These are phyloP conservation scores for Hypoxylon trugodes DNA, from an alignment of 495 filamentous ascomycete genomes.

Conservation along the genomic window DNA sequence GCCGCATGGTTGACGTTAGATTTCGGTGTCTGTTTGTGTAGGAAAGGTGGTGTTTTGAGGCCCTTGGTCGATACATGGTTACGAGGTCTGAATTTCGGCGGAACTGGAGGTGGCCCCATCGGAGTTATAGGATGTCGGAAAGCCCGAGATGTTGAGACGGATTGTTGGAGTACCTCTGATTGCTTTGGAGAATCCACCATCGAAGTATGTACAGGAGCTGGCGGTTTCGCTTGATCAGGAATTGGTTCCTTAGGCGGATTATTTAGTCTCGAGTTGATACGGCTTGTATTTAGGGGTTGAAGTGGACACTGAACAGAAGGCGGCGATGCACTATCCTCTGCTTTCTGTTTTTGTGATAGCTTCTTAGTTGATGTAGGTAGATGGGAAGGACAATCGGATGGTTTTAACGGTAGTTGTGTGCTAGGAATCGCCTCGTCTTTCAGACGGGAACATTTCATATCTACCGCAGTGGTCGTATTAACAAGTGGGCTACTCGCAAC, in stretches of 20 bases:
- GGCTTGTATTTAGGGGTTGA: not conserved
- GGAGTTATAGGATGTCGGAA: constrained; percentile 29
- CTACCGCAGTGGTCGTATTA: not conserved
- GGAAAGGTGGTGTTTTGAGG: constrained; percentile 27
- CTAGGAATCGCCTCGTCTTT: not conserved
- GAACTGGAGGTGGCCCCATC: constrained; percentile 33
- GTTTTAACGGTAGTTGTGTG: not conserved
- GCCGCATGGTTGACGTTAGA: constrained; percentile 1
- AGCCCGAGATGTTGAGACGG: constrained; percentile 3
- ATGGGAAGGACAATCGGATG: not conserved
- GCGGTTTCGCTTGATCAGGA: constrained; percentile 3
- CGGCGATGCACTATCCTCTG: constrained; percentile 21
- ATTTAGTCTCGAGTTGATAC: constrained; percentile 2
- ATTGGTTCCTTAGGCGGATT: not conserved
- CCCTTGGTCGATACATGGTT: constrained; percentile 3
- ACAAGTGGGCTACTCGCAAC: not conserved
- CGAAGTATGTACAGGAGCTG: not conserved
- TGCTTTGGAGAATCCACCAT: not conserved
- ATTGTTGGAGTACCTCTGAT: constrained; percentile 1
- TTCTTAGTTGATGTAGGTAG: not conserved
- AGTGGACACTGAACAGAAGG: constrained; percentile 13
- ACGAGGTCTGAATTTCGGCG: constrained; percentile 33
- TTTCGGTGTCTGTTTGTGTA: constrained; percentile 18
- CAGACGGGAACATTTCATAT: not conserved
- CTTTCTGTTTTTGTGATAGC: constrained; percentile 4